A percentile compares a stretch with the other conserved stretches of the same genome.
Conservation (phyloP, 192 early-diverging fungal species). For the Cladochytrium replicatum region DNA sequence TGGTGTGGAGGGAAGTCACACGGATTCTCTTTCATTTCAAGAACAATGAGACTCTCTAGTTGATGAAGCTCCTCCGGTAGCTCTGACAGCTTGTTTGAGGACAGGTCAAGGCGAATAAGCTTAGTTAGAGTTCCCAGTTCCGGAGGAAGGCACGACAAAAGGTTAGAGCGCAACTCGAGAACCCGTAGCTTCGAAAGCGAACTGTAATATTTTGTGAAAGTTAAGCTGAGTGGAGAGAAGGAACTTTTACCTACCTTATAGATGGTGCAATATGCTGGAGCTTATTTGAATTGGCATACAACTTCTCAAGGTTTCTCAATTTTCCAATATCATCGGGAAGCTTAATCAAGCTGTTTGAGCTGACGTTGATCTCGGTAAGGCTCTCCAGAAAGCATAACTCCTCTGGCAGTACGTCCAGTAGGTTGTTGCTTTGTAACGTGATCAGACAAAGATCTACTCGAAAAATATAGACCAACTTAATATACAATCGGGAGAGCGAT, state of each 20-base stretch:
- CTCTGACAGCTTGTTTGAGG: conserved; percentile 25
- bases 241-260: conserved; percentile 18
- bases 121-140: conserved; percentile 17
- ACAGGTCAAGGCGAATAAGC: conserved; percentile 23
- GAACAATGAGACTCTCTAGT: conserved; percentile 2
- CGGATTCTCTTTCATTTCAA: conserved; percentile 33
- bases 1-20: conserved; percentile 31
- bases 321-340: conserved; percentile 35
- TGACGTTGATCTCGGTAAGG: conserved; percentile 32
- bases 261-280: conserved; percentile 26
- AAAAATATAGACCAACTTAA: conserved; percentile 21
- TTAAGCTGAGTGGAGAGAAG: conserved; percentile 1
- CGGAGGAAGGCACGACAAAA: conserved; percentile 18
- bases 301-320: conserved; percentile 21
- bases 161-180: conserved; percentile 30
- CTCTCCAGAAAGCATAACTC: conserved; percentile 30
- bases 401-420: conserved; percentile 30
- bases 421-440: conserved; percentile 26
- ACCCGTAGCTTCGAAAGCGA: conserved; percentile 19
- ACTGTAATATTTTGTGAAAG: conserved; percentile 2
- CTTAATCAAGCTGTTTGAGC: conserved; percentile 23
- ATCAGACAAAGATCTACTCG: background rate
- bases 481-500: conserved; percentile 19
- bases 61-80: conserved; percentile 27
- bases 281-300: conserved; percentile 37